Conservation (phyloP, 2,329 filamentous ascomycete genomes). For the Mycosphaerella sp. region DNA sequence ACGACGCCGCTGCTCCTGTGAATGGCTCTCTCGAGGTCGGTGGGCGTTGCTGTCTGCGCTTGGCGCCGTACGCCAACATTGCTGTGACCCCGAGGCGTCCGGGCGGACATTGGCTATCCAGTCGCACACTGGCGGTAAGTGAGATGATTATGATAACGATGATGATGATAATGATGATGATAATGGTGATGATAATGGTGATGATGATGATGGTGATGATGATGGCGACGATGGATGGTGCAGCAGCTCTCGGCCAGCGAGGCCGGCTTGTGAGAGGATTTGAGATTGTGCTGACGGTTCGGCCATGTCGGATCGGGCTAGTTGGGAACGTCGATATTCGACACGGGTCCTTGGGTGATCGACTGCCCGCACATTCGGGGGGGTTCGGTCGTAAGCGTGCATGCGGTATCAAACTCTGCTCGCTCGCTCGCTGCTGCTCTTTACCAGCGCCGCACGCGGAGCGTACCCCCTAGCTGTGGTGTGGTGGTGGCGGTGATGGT, state of each 20-base stretch:
- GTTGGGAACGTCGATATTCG: conserved; percentile 11
- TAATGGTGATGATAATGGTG: not conserved
- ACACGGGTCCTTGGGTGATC: conserved; percentile 15
- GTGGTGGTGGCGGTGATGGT: too few relatives aligned
- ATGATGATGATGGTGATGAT: not conserved
- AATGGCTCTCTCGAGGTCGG: conserved; percentile 14
- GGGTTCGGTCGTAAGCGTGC: conserved; percentile 14
- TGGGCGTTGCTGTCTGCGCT: not conserved
- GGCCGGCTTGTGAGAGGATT: conserved; percentile 4
- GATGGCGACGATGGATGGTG: not conserved
- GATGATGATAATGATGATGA: not conserved
- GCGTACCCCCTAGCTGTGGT: too few relatives aligned
- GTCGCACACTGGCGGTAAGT: not conserved
- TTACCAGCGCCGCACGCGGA: not conserved
- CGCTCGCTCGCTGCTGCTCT: not conserved
- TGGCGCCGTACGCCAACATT: not conserved
- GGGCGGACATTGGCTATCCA: not conserved
- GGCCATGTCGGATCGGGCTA: conserved; percentile 13
- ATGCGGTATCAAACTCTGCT: conserved; percentile 15
- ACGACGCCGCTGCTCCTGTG: conserved; percentile 15
- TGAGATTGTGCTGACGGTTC: conserved; percentile 14
- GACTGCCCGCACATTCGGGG: conserved; percentile 15
- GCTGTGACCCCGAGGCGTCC: not conserved
- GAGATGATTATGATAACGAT: not conserved
- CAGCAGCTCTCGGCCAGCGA: not conserved